These are phyloP conservation scores for Pythium scleroteichum DNA, from an alignment of 352 stramenopile genomes.

Conservation along the genomic window DNA sequence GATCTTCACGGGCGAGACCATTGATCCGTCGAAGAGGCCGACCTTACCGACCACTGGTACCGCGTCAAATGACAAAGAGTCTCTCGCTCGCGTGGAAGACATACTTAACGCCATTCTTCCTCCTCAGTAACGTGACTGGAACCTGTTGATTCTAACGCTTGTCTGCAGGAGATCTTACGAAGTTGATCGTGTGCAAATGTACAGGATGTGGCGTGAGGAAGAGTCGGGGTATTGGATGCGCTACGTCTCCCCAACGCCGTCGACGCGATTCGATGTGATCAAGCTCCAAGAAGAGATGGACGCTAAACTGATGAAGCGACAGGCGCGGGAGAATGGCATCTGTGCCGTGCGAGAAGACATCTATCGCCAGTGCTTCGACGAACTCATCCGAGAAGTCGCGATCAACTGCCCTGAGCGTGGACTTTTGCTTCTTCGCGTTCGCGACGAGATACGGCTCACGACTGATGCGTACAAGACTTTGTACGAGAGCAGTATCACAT, in stretches of 20 bases:
- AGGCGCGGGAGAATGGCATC: slow-evolving; percentile 92
- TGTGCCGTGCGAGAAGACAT: slow-evolving; percentile 94
- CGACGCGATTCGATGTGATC: slow-evolving; percentile 93
- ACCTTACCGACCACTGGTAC: slow-evolving; percentile 23
- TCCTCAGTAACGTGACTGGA: slow-evolving; percentile 47
- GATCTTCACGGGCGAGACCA: slow-evolving; percentile 88
- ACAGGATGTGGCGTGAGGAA: slow-evolving; percentile 80
- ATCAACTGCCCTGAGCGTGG: slow-evolving; percentile 92
- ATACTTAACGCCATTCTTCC: slow-evolving; percentile 76
- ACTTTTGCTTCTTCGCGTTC: slow-evolving; percentile 89
- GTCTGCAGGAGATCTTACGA: too few species aligned
- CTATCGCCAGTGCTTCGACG: slow-evolving; percentile 92
- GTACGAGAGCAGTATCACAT: slow-evolving; percentile 93
- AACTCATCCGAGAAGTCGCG: slow-evolving; percentile 92
- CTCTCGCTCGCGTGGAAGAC: slow-evolving; percentile 70
- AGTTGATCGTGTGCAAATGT: not conserved
- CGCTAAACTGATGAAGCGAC: slow-evolving; percentile 83
- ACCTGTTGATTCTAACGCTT: not conserved
- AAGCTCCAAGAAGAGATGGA: slow-evolving; percentile 92
- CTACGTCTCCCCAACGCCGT: slow-evolving; percentile 87
- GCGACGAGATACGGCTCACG: slow-evolving; percentile 93
- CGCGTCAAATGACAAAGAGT: slow-evolving; percentile 37
- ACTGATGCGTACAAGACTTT: slow-evolving; percentile 96
- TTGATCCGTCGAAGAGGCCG: slow-evolving; percentile 57
- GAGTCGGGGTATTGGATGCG: slow-evolving; percentile 89